Base-by-base conservation (phyloP, 1,139 yeast species). In the Meyerozyma sp. region DNA sequence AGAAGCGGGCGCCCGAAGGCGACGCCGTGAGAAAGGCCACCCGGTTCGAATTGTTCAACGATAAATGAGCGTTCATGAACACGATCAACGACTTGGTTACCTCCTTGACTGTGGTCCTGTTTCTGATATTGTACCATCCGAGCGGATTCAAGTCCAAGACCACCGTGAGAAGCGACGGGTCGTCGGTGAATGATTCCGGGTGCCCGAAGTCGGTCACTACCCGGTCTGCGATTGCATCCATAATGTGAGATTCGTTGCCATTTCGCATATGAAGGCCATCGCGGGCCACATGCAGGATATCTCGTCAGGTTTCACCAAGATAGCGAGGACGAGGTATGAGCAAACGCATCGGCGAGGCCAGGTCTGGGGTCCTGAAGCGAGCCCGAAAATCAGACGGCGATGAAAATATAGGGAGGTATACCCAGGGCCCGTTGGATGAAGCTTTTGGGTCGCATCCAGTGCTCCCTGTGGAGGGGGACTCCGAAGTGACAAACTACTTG, bases 21-120 rank as follows among this genome's bases (percentile, higher is more conserved):
- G 90, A 85, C 23, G 89, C 84, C 1, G 89, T 86, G 32, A 93
- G 78, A 27, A 93, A 81, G 7, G 95, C 87, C 9, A 91, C 95
- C 57, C 81, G 80, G 61, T 93, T 93, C 32, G 90, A 80, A 56
- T 87, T 88, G 62, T 89, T 88, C 44, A 89, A 71, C 0, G 98
- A 82, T 41, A 94, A 61, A 62, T 93, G 98, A 1, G 94, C 91
- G 58, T 93, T 93, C 46, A 91, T 63, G 55, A 83, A 82, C 29
- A 89, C 87, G 39, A 86, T 61, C 9, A 88, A 58, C 5, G 88
- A 70, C 48, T 82, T 77, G 20, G 80, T 67, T 20, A 82, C 77
- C 40, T 81, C 80, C 46, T 75, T 71, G 27, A 86, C 59, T 2
- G 78, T 55, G 3, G 77, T 62, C 40, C 69, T 66, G 34, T 74